phyloP scores from a whole-genome alignment of 768 basidiomycete species.

The Panellus pusillus region DNA sequence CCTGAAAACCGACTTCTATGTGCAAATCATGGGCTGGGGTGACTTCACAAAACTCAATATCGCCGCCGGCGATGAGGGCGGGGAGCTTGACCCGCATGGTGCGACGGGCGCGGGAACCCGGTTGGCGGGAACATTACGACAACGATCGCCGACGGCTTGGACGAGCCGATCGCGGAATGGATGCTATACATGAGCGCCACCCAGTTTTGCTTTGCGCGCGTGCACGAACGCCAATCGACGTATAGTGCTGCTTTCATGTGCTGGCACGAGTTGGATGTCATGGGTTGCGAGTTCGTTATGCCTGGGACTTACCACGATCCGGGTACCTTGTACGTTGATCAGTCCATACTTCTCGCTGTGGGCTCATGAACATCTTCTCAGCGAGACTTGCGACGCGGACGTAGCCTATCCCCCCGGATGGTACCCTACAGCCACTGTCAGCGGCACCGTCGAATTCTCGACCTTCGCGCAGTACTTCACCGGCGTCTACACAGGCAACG shows the following conservation, averaged over 20 bases:
- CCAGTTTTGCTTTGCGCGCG: conserved; percentile 43
- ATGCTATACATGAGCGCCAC: conserved; percentile 35
- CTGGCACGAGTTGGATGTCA: conserved; percentile 46
- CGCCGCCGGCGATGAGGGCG: conserved; percentile 38
- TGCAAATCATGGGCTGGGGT: conserved; percentile 43
- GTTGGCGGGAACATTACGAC: conserved; percentile 40
- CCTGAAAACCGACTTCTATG: conserved; percentile 44
- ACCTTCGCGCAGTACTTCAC: conserved; percentile 46
- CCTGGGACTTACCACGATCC: conserved; percentile 43
- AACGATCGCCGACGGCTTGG: conserved; percentile 35
- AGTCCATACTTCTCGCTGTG: not conserved
- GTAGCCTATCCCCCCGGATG: conserved; percentile 49
- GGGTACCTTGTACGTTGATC: conserved; percentile 39
- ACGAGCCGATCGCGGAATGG: conserved; percentile 41
- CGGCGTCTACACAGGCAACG: conserved; percentile 32
- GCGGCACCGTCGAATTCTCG: conserved; percentile 39
- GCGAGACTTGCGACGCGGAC: conserved; percentile 46
- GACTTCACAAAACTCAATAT: conserved; percentile 44
- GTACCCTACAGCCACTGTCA: conserved; percentile 41
- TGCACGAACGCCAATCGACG: conserved; percentile 46
- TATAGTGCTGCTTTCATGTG: conserved; percentile 44
- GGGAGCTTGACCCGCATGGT: conserved; percentile 48
- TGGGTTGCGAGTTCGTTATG: conserved; percentile 49
- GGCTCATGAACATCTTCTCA: conserved; percentile 5
- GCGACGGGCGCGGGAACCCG: conserved; percentile 38